Evolutionary conservation across 2,329 filamentous ascomycete species (phyloP).

Genomic region (Aureobasidium sp.): DNA sequence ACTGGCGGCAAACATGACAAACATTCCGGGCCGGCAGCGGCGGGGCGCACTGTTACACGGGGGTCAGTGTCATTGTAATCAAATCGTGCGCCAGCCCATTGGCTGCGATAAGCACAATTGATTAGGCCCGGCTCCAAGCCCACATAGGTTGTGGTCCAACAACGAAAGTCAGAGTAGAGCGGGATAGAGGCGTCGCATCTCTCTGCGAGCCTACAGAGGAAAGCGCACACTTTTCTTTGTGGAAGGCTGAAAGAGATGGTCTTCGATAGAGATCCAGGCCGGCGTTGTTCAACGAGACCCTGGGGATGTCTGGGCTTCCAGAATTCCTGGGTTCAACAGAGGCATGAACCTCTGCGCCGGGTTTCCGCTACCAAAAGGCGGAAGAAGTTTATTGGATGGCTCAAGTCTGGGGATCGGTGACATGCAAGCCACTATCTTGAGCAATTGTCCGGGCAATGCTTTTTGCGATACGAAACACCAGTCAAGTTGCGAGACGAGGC

Average conservation of each 20-base stretch:
- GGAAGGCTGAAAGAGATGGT: not conserved
- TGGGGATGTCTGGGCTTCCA: conserved; percentile 4
- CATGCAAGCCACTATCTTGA: conserved; percentile 9
- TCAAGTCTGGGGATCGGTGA: conserved; percentile 11
- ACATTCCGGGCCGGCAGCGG: not conserved
- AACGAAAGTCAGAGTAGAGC: not conserved
- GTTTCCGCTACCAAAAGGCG: not conserved
- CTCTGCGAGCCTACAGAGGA: not conserved
- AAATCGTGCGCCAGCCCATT: conserved; percentile 4
- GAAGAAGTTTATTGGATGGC: conserved; percentile 11
- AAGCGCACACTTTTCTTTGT: not conserved
- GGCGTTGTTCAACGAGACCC: not conserved
- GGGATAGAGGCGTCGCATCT: not conserved
- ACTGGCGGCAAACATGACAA: not conserved
- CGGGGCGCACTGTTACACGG: conserved; percentile 7
- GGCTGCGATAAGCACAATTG: conserved; percentile 10
- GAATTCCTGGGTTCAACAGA: not conserved
- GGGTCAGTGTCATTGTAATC: conserved; percentile 10
- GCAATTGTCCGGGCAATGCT: not conserved
- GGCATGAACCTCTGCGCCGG: conserved; percentile 6
- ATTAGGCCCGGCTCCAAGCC: conserved; percentile 6
- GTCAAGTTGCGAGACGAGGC: not conserved
- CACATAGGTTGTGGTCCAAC: conserved; percentile 9
- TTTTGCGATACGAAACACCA: not conserved
- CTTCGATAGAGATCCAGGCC: not conserved